A percentile compares a stretch with the other conserved stretches of the same genome.
These are phyloP conservation scores for Colletotrichum cordylinicola DNA, from an alignment of 2,329 filamentous ascomycete genomes.

Conservation along the genomic window DNA sequence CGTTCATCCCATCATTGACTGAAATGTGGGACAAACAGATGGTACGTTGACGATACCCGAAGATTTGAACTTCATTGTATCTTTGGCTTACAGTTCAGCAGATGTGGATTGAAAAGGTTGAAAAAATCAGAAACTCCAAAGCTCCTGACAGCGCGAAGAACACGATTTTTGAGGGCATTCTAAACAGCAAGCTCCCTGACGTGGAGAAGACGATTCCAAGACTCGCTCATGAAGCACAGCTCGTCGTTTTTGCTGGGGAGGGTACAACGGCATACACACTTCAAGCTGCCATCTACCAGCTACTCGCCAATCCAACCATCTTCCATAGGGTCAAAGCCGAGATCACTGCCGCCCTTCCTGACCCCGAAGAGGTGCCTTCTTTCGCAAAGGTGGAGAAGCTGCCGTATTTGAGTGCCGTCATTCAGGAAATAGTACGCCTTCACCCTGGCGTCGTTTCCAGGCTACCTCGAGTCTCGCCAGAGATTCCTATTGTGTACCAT, in stretches of 20 bases:
- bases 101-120: background rate
- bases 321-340: background rate
- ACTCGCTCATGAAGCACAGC: background rate
- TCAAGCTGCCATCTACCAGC: background rate
- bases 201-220: background rate
- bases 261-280: background rate
- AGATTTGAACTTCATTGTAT: background rate
- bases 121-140: background rate
- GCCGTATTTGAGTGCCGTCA: slow-evolving; percentile 43
- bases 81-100: background rate
- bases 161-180: background rate
- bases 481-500: slow-evolving; percentile 31
- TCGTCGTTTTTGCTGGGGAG: background rate
- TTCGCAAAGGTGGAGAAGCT: slow-evolving; percentile 34
- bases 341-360: background rate
- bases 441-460: slow-evolving; percentile 40
- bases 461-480: slow-evolving; percentile 33
- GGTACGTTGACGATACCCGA: background rate
- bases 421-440: slow-evolving; percentile 44
- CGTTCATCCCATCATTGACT: background rate
- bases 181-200: background rate
- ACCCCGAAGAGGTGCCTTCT: background rate
- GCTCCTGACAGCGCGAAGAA: background rate
- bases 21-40: background rate
- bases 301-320: background rate